Base-by-base conservation (phyloP, 257 asterid genomes). In the Echites panduratus region DNA sequence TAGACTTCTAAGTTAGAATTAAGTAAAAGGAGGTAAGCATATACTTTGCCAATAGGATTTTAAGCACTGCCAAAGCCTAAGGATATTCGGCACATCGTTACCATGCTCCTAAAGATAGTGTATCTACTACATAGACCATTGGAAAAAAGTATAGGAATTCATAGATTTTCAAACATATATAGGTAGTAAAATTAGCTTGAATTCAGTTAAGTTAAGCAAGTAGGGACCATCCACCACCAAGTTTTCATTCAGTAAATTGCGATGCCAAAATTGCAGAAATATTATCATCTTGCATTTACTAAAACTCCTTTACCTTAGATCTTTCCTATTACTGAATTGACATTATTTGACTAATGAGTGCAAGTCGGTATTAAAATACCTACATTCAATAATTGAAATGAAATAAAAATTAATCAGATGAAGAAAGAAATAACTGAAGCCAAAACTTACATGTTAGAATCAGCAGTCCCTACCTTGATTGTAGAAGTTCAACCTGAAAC, bases 401-500 rank as follows among this genome's bases (percentile, higher is more conserved):
- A 32, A 11, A 74, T 41, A 67, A 54, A 54, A 17, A 11, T 2
- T 14, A 64, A 5, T 62, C 52, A 48, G 22, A 57, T 40, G 59
- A 16, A 62, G 9, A 40, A 17, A 38, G 43, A 38, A 40, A 57
- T 13, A 62, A 58, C 61, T 61, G 73, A 74, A 5, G 38, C 26
- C 16, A 80, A 80, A 79, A 81, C 93, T 86, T 86, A 84, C 90
- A 78, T 78, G 75, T 76, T 70, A 84, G 78, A 53, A 73, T 79
- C 82, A 82, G 83, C 85, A 82, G 83, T 79, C 81, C 86, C 75
- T 94, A 94, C 98, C 98, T 94, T 91, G 88, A 81, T 84, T 70
- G 84, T 81, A 75, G 91, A 77, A 62, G 86, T 63, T 70, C 85
- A 85, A 76, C 93, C 95, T 91, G 84, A 54, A 80, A 67, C 22